Base-by-base conservation (phyloP, 2,329 filamentous ascomycete genomes). In the Aureobasidium zeae region DNA sequence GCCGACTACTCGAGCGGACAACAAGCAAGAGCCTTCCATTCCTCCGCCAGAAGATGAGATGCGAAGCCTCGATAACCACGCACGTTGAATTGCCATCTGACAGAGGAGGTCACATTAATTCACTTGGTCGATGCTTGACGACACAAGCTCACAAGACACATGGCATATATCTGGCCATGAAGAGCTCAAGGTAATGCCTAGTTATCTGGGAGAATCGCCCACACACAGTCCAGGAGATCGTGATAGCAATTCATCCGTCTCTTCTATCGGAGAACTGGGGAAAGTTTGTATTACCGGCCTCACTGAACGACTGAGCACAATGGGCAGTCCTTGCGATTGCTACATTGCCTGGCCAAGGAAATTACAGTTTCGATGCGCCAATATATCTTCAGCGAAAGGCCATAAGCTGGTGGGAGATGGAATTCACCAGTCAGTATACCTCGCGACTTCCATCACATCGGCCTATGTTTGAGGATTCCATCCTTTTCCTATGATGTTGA, bases 401-500 rank as follows among this genome's bases (percentile, higher is more conserved):
- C 53, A 61, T 11, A 52, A 66, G 22, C 57, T 68, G 24, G 48
- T 69, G 3, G 62, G 59, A 20, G 58, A 67, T 45, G 67, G 73
- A 19, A 57, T 79, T 41, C 63, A 80, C 36, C 63, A 58, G 22
- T 51, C 60, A 39, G 55, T 68, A 29, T 63, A 71, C 7, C 33
- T 29, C 12, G 33, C 42, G 6, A 45, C 35, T 8, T 30, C 22
- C 6, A 30, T 25, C 12, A 21, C 12, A 15, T 10, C 25, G 11
- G 17, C 19, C 3, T n/a, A 35, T 35, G n/a, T 13, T 21, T 17
- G 31, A 34, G 15, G 11, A 34, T 16, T 21, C n/a, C 16, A n/a
- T 24, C n/a, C n/a, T n/a, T n/a, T n/a, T n/a, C n/a, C n/a, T n/a
- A n/a, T n/a, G n/a, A n/a, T n/a, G n/a, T n/a, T n/a, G n/a, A n/a